phyloP scores from a whole-genome alignment of 2,329 filamentous ascomycete genomes.

The Sporothrix luriei region DNA sequence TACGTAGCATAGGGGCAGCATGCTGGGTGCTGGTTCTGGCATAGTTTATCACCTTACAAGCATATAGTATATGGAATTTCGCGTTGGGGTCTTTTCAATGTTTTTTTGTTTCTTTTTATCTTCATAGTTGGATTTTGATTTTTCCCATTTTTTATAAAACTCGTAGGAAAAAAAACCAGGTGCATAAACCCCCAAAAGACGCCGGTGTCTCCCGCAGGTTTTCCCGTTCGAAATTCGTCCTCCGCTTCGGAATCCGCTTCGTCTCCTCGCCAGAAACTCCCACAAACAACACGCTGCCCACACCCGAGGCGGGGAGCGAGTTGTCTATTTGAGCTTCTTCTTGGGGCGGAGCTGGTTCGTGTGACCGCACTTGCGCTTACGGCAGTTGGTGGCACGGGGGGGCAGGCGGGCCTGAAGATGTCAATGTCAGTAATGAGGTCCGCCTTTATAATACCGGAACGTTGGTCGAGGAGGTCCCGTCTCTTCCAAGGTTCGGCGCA shows the following conservation, averaged over 20 bases:
- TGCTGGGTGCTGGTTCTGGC: background rate
- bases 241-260: slow-evolving; percentile 8
- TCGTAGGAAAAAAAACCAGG: slow-evolving; percentile 29
- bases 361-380: slow-evolving; percentile 99
- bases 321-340: slow-evolving; percentile 77
- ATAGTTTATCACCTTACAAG: too few relatives aligned
- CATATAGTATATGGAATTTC: background rate
- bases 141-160: slow-evolving; percentile 29
- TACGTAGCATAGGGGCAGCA: background rate
- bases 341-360: slow-evolving; percentile 99
- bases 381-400: slow-evolving; percentile 99
- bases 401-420: slow-evolving; percentile 69
- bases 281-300: slow-evolving; percentile 29
- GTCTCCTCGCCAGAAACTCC: slow-evolving; percentile 13
- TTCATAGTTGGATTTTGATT: slow-evolving; percentile 25
- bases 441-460: background rate
- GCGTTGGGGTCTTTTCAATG: slow-evolving; percentile 8
- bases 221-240: slow-evolving; percentile 23
- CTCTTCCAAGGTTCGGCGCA: background rate
- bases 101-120: slow-evolving; percentile 24
- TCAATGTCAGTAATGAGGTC: background rate
- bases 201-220: slow-evolving; percentile 29
- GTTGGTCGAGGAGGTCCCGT: too few relatives aligned
- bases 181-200: slow-evolving; percentile 33
- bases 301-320: slow-evolving; percentile 31